Percentiles rank a stretch among this genome's conserved stretches.
phyloP scores from a whole-genome alignment of 1,284 basidiomycete genomes.

The Ustilago trichophora region DNA sequence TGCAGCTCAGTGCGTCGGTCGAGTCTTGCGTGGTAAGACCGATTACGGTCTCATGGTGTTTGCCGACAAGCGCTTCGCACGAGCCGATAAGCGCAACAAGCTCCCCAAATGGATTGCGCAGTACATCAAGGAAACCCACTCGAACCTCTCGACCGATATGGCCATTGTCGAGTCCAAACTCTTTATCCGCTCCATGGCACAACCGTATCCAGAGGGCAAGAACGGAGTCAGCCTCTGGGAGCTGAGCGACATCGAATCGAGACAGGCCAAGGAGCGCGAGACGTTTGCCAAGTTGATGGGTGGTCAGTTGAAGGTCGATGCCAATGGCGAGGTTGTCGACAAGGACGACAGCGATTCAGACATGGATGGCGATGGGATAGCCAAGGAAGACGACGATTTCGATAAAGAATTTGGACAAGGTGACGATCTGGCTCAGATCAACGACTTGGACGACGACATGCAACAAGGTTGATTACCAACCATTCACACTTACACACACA shows the following conservation, averaged over 20 bases:
- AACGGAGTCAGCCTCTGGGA: slow-evolving; percentile 96
- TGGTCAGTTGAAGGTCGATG: slow-evolving; percentile 41
- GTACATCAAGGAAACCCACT: slow-evolving; percentile 90
- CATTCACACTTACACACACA: too few relatives aligned
- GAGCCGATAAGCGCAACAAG: slow-evolving; percentile 95
- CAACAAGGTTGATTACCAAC: slow-evolving; percentile 8
- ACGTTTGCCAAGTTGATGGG: slow-evolving; percentile 60
- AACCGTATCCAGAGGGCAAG: slow-evolving; percentile 88
- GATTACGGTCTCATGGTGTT: slow-evolving; percentile 99
- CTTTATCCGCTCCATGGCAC: slow-evolving; percentile 97
- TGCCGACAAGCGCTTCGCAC: slow-evolving; percentile 96
- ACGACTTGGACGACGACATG: slow-evolving; percentile 23
- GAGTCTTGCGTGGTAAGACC: slow-evolving; percentile 95
- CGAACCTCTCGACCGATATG: slow-evolving; percentile 98
- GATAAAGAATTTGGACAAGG: slow-evolving; percentile 53
- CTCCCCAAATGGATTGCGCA: slow-evolving; percentile 99
- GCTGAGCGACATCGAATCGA: slow-evolving; percentile 80
- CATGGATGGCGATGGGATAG: slow-evolving; percentile 11
- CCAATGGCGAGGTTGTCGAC: slow-evolving; percentile 40
- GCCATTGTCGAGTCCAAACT: slow-evolving; percentile 92
- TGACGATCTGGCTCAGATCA: slow-evolving; percentile 27
- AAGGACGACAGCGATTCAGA: slow-evolving; percentile 35
- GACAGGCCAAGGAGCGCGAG: slow-evolving; percentile 79
- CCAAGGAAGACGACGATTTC: slow-evolving; percentile 52
- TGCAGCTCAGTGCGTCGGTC: slow-evolving; percentile 97